Percentiles rank a stretch among this genome's conserved stretches.
Evolutionary conservation across 2,329 filamentous ascomycete genomes (phyloP).

Genomic region (Exophiala dermatitidis): DNA sequence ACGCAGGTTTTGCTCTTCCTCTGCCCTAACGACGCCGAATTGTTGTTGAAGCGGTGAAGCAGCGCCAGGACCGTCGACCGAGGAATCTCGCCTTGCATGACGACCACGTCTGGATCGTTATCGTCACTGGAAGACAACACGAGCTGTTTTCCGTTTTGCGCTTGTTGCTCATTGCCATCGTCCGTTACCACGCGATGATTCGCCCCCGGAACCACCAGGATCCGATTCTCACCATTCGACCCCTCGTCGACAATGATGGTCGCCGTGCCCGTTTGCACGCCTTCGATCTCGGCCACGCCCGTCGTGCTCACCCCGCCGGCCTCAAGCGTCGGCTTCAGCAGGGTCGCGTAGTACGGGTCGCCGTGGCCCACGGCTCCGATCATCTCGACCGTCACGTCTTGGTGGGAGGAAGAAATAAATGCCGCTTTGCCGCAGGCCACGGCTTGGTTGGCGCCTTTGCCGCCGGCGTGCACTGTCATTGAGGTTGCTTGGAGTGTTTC

Average conservation of each 20-base stretch:
- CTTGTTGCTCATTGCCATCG: slow-evolving; percentile 33
- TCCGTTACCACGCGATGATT: slow-evolving; percentile 42
- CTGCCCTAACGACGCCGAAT: slow-evolving; percentile 21
- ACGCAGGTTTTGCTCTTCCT: slow-evolving; percentile 49
- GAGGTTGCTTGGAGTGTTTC: slow-evolving; percentile 77
- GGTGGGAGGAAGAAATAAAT: slow-evolving; percentile 22
- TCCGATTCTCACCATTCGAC: slow-evolving; percentile 64
- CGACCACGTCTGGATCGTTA: slow-evolving; percentile 54
- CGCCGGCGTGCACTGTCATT: slow-evolving; percentile 75
- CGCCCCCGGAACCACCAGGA: slow-evolving; percentile 64
- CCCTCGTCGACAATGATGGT: slow-evolving; percentile 69
- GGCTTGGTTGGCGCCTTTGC: slow-evolving; percentile 94
- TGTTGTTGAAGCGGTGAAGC: slow-evolving; percentile 42
- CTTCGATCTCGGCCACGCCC: slow-evolving; percentile 43
- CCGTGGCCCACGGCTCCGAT: slow-evolving; percentile 60
- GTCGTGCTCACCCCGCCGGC: slow-evolving; percentile 56
- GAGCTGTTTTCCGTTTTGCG: slow-evolving; percentile 31
- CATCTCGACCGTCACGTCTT: slow-evolving; percentile 55
- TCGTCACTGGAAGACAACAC: slow-evolving; percentile 32
- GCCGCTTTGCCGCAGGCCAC: slow-evolving; percentile 81
- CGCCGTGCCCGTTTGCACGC: slow-evolving; percentile 60
- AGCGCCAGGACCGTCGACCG: slow-evolving; percentile 57
- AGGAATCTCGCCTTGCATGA: slow-evolving; percentile 75
- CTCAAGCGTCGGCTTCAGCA: slow-evolving; percentile 53
- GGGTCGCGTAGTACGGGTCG: slow-evolving; percentile 56